A percentile compares a stretch with the other conserved stretches of the same genome.
Conservation (phyloP, 78 protist genomes). For the Dictyostelium firmibasis region DNA sequence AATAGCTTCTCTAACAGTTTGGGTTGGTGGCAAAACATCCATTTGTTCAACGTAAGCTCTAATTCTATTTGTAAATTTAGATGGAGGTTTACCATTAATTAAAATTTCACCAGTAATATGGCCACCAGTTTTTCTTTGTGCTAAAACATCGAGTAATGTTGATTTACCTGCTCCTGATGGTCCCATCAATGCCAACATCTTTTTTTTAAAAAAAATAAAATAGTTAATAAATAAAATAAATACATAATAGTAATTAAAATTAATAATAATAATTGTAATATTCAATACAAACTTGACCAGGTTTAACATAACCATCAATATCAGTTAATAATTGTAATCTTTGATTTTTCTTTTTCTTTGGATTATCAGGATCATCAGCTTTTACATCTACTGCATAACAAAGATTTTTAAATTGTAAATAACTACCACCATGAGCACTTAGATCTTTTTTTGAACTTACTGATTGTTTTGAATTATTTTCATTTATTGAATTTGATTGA, state of each 20-base stretch:
- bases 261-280: not conserved
- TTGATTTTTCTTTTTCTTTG: not conserved
- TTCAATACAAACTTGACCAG: conserved; percentile 32
- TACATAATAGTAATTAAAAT: not conserved
- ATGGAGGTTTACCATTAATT: conserved; percentile 59
- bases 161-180: conserved; percentile 79
- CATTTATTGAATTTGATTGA: not conserved
- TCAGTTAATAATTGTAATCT: conserved; percentile 29
- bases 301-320: conserved; percentile 36
- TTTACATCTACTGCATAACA: conserved; percentile 32
- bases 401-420: conserved; percentile 20
- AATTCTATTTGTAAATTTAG: conserved; percentile 17
- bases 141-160: conserved; percentile 66
- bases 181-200: conserved; percentile 75
- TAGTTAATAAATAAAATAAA: not conserved
- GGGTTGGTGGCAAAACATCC: conserved; percentile 77
- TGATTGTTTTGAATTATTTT: not conserved
- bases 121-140: conserved; percentile 72
- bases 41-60: conserved; percentile 72
- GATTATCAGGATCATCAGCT: conserved; percentile 12
- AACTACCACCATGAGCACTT: conserved; percentile 9
- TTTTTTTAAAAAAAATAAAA: not conserved
- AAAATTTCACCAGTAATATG: conserved; percentile 49
- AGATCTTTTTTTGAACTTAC: not conserved
- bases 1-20: conserved; percentile 76